Base-by-base conservation (phyloP, 208 protist species). In the Acanthamoeba triangularis region DNA sequence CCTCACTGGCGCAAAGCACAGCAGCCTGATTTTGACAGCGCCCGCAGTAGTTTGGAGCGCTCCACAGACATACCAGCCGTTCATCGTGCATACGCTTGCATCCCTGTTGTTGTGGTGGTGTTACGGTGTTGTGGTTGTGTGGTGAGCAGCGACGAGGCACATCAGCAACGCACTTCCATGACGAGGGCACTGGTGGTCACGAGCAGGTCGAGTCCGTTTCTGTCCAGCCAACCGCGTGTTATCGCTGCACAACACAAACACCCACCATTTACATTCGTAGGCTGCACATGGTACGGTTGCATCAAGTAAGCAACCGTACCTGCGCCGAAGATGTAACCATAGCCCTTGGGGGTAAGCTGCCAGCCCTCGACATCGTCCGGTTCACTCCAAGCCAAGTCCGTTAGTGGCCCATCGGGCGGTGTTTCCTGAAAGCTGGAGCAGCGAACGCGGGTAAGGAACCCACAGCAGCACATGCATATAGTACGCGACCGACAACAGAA, bases 41-140 rank as follows among this genome's bases (percentile, higher is more conserved):
- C 96, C 99, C 99, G 98, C 99, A 99, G 97, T 99, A 99, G 97
- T 99, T 99, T 14, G 99, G 99, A 1, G 99, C 99, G 54, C 97
- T 99, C 97, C 99, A 99, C 95, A 99, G 99, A 14, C 99, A 99
- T n/a, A 99, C 99, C 0, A 99, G 98, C 92, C 99, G 98, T 35
- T 99, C 97, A 95, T 99, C 98, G 95, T 99, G 99, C 44, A 98
- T 98, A 99, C 99, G 99, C 90, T 99, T 99, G 98, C 99, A 99
- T 4, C 99, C 99, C 61, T 98, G 61, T 20, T 30, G 61, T 67
- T 30, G 16, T 23, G 7, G 52, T 59, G 52, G 7, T 59, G 7
- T 59, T n/a, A n/a, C n/a, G 7, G n/a, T n/a, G n/a, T n/a, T n/a
- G n/a, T n/a, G n/a, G n/a, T n/a, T n/a, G n/a, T n/a, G 11, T 56